phyloP scores from a whole-genome alignment of 495 filamentous ascomycete species.

The Neurospora tetraspora region DNA sequence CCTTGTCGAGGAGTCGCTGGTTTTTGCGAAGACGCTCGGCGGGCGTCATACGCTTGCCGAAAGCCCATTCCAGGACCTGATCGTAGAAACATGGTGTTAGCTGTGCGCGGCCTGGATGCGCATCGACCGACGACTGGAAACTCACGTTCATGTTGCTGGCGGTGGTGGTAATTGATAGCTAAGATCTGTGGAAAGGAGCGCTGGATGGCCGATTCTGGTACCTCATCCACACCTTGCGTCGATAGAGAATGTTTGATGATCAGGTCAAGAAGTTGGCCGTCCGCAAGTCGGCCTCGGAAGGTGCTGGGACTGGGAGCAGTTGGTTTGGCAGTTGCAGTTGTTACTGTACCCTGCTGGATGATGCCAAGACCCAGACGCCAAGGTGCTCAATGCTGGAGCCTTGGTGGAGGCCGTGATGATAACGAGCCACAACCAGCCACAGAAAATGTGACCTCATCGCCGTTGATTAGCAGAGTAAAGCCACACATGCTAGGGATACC shows the following conservation, averaged over 20 bases:
- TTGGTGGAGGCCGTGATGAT: background rate
- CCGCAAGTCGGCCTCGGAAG: background rate
- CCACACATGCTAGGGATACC: background rate
- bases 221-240: background rate
- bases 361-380: background rate
- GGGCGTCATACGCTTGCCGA: constrained; percentile 96
- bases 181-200: background rate
- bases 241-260: background rate
- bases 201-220: background rate
- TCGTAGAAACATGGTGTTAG: background rate
- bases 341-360: background rate
- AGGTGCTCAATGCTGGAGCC: background rate
- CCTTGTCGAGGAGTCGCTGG: constrained; percentile 91
- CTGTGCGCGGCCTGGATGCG: background rate
- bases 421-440: background rate
- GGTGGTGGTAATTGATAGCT: background rate
- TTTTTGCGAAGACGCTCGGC: constrained; percentile 94
- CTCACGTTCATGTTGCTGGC: constrained; percentile 27
- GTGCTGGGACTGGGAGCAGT: background rate
- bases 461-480: background rate
- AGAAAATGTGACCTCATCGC: background rate
- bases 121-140: background rate
- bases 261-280: background rate
- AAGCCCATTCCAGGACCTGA: constrained; percentile 95
- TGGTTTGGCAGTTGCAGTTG: background rate